phyloP scores from a whole-genome alignment of 164 flowering plant genomes.

The Tetracentron sinense region DNA sequence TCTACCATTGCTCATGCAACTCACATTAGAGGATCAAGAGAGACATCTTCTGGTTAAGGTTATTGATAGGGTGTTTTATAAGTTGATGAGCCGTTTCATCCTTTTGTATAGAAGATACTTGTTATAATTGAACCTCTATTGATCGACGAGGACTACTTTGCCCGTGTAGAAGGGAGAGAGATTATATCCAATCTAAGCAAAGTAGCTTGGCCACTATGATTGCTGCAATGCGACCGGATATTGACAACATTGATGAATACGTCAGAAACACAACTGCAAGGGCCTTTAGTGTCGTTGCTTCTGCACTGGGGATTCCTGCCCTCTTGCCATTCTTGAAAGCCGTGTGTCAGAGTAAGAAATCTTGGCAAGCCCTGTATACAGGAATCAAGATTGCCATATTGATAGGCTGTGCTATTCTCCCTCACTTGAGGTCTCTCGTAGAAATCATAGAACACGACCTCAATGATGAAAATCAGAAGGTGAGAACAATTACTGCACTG shows the following conservation, averaged over 20 bases:
- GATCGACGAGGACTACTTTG: conserved; percentile 98
- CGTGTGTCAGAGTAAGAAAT: conserved; percentile 97
- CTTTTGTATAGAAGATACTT: conserved; percentile 90
- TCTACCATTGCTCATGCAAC: conserved; percentile 93
- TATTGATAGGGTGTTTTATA: conserved; percentile 92
- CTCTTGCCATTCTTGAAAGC: conserved; percentile 91
- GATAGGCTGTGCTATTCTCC: conserved; percentile 97
- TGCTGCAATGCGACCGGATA: conserved; percentile 99
- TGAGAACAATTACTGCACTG: conserved; percentile 89
- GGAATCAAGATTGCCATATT: conserved; percentile 96
- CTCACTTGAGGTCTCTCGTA: conserved; percentile 86
- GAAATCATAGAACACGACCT: conserved; percentile 96
- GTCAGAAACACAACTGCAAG: conserved; percentile 97
- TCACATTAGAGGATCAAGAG: conserved; percentile 97
- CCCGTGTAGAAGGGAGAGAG: conserved; percentile 97
- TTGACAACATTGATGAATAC: conserved; percentile 96
- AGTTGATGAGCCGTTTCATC: conserved; percentile 91
- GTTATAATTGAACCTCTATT: conserved; percentile 95
- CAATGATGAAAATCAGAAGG: conserved; percentile 96
- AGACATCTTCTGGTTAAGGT: conserved; percentile 97
- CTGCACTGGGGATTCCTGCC: conserved; percentile 97
- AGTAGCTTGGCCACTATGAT: conserved; percentile 98
- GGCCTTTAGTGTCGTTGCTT: conserved; percentile 99
- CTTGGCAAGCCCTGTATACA: conserved; percentile 99
- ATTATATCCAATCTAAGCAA: conserved; percentile 95